Conservation (phyloP, 2,329 filamentous ascomycete genomes). For the Alternaria dauci region DNA sequence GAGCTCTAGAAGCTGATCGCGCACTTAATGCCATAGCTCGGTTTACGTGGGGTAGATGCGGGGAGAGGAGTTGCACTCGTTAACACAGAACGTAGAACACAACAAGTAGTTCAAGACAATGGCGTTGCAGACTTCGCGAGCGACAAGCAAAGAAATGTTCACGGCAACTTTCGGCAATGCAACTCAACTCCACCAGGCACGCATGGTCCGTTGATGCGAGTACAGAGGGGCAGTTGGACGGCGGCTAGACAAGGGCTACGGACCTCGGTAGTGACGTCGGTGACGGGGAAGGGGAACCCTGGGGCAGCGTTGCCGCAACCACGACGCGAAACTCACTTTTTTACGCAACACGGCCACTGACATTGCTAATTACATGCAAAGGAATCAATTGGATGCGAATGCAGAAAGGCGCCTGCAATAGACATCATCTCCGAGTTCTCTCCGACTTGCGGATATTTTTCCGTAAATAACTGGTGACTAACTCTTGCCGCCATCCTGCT, state of each 20-base stretch:
- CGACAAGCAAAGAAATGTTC: constrained; percentile 23
- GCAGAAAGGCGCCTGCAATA: constrained; percentile 21
- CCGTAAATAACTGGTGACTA: constrained; percentile 13
- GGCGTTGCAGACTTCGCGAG: constrained; percentile 4
- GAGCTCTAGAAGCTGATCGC: constrained; percentile 67
- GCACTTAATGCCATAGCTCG: constrained; percentile 70
- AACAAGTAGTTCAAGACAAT: constrained; percentile 9
- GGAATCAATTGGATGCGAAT: constrained; percentile 3
- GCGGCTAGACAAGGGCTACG: constrained; percentile 18
- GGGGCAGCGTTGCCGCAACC: constrained; percentile 40
- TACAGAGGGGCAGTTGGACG: constrained; percentile 41
- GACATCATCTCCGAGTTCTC: constrained; percentile 19
- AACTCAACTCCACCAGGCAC: constrained; percentile 29
- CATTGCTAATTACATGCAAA: constrained; percentile 18
- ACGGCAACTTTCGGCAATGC: constrained; percentile 44
- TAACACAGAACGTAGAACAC: constrained; percentile 14
- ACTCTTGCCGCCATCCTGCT: constrained; percentile 4
- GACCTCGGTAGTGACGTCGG: constrained; percentile 16
- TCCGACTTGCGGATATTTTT: constrained; percentile 29
- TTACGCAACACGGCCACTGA: constrained; percentile 9
- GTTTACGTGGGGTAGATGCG: constrained; percentile 41
- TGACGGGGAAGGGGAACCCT: constrained; percentile 14
- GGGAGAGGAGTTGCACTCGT: constrained; percentile 26
- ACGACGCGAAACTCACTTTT: constrained; percentile 10
- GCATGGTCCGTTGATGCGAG: constrained; percentile 37